Base-by-base conservation (phyloP, 352 stramenopile genomes). In the Globisporangium radiosum region DNA sequence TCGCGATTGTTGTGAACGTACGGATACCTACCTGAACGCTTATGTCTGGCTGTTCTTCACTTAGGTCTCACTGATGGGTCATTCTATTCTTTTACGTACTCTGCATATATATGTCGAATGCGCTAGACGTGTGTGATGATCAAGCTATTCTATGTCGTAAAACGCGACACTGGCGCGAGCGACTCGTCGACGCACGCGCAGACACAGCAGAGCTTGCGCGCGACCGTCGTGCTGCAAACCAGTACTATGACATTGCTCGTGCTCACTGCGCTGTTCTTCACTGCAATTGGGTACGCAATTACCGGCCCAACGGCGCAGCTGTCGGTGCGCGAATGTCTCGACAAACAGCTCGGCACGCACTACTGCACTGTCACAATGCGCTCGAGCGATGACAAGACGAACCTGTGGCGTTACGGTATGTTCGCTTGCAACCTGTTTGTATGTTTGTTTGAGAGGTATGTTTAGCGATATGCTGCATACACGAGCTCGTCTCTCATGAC, bases 371-470 rank as follows among this genome's bases (percentile, higher is more conserved):
- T 48, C 9, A 70, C 54, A 14, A 82, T 82, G 65, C 63, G 54
- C 11, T 66, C 70, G 40, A 65, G 77, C 50, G 42, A 17, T 25
- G 50, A 60, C 4, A 38, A 64, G 13, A 80, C 75, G 13, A 81
- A 76, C 56, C 64, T 85, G 3, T 79, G 66, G 64, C 62, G 73
- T 55, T 80, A 82, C 53, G 70, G 73, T 79, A 55, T 47, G 63
- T 38, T 11, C 14, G 4, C 14, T 45, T 47, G 25, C 25, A 3
- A 33, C 25, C 25, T 33, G 25, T 33, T 3, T 33, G 25, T 33
- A 25, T 9, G 48, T 38, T 15, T 57, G 39, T 33, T 42, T 14
- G 17, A 8, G 7, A 42, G 19, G 33, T 19, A 10, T 33, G 48
- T 47, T 2, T 11, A 47, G 0, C 19, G 7, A 43, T 43, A 8